phyloP scores from a whole-genome alignment of 208 protist species.

The Leishmania mexicana region DNA sequence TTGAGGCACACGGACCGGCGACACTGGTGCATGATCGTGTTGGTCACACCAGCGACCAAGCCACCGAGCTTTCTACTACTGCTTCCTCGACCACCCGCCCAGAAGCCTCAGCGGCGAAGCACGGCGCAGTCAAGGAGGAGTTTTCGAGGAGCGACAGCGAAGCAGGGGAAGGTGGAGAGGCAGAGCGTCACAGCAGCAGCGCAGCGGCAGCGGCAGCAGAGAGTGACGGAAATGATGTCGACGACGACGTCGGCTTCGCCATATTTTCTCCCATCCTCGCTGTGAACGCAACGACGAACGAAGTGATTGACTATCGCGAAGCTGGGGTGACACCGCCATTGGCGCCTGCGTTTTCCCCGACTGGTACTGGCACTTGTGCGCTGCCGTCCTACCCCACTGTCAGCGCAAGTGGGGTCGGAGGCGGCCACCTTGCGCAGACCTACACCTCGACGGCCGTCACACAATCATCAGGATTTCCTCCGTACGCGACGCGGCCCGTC shows the following conservation, averaged over 20 bases:
- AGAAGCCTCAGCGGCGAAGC: background rate
- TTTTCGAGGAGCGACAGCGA: background rate
- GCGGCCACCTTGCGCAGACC: slow-evolving; percentile 4
- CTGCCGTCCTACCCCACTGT: background rate
- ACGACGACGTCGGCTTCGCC: slow-evolving; percentile 20
- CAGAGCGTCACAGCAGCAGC: background rate
- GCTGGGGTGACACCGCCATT: background rate
- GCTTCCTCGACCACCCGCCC: background rate
- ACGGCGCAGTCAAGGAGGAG: background rate
- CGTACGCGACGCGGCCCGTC: slow-evolving; percentile 10
- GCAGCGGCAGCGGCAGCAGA: background rate
- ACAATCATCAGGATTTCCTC: slow-evolving; percentile 2
- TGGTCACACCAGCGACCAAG: background rate
- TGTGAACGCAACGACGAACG: slow-evolving; percentile 32
- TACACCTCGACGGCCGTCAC: background rate
- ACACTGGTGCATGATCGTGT: background rate
- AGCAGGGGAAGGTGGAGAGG: background rate
- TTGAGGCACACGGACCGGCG: background rate
- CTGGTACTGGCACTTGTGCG: background rate
- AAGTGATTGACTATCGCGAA: slow-evolving; percentile 39
- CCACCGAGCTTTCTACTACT: too few species aligned
- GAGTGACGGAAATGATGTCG: background rate
- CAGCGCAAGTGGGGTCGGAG: background rate
- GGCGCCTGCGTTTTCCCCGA: background rate
- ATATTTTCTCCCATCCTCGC: slow-evolving; percentile 37